Evolutionary conservation across 345 rosid species (phyloP).

Genomic region (Schrenkiella parvula): DNA sequence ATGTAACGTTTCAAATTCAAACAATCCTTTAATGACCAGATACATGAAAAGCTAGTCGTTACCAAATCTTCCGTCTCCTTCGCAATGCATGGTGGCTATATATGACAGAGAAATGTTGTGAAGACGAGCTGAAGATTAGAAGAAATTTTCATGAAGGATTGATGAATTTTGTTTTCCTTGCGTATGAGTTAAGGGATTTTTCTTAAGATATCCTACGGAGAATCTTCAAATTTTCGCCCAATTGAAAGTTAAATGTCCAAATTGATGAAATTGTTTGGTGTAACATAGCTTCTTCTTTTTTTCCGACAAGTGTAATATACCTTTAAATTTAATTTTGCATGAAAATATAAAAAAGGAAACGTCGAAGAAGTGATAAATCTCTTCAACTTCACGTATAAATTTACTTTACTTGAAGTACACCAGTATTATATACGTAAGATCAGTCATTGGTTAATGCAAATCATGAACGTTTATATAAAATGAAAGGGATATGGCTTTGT

Average conservation of each 20-base stretch:
- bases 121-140: not conserved
- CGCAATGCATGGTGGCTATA: constrained; percentile 1
- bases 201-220: not conserved
- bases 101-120: not conserved
- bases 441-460: not conserved
- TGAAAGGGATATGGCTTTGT: not conserved
- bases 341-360: too few species aligned
- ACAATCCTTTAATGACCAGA: too few species aligned
- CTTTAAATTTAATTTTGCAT: too few species aligned
- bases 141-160: constrained; percentile 15
- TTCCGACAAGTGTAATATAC: too few species aligned
- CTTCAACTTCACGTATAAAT: not conserved
- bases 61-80: not conserved
- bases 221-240: too few species aligned
- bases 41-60: not conserved
- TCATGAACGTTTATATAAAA: not conserved
- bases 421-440: not conserved
- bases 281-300: too few species aligned
- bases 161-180: not conserved
- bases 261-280: too few species aligned
- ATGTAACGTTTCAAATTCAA: too few species aligned
- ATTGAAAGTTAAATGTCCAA: too few species aligned
- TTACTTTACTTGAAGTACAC: not conserved
- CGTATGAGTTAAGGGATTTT: constrained; percentile 11
- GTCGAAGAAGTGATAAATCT: not conserved